These are phyloP conservation scores for Chenopodium quinoa DNA, from an alignment of 148 eudicot genomes.

Conservation along the genomic window DNA sequence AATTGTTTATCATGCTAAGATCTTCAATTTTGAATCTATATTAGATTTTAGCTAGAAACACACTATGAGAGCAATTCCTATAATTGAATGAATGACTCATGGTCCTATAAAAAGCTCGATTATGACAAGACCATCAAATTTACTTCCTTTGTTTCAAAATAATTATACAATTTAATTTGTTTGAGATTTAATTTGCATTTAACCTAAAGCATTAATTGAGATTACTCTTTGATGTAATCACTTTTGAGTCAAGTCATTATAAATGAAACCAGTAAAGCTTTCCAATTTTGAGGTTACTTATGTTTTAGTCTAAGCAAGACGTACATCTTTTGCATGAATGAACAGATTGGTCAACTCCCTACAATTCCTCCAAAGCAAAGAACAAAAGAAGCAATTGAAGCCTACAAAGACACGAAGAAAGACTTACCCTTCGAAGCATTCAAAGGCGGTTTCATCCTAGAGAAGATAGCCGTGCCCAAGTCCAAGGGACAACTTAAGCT, in stretches of 20 bases:
- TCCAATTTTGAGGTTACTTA: no score
- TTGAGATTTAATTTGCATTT: neutral
- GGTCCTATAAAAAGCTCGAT: no score
- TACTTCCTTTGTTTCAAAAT: no score
- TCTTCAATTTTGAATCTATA: no score
- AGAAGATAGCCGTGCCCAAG: constrained; percentile 61
- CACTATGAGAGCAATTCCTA: no score
- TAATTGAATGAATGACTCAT: no score
- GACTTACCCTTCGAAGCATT: constrained; percentile 75
- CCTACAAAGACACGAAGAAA: constrained; percentile 45
- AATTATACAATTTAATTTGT: no score
- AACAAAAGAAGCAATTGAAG: constrained; percentile 62
- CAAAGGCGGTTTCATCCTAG: constrained; percentile 80
- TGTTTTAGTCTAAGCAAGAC: neutral
- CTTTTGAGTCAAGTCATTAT: neutral
- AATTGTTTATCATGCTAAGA: no score
- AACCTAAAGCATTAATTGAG: neutral
- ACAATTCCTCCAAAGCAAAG: constrained; percentile 91
- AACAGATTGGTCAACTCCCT: constrained; percentile 87
- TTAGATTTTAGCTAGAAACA: no score
- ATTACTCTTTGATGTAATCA: neutral
- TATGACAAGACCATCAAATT: no score
- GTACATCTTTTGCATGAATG: neutral
- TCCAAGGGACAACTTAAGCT: constrained; percentile 67
- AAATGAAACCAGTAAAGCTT: no score